A percentile compares a stretch with the other conserved stretches of the same genome.
These are phyloP conservation scores for Chlorella sp. DNA, from an alignment of 139 green algal species.

Conservation along the genomic window DNA sequence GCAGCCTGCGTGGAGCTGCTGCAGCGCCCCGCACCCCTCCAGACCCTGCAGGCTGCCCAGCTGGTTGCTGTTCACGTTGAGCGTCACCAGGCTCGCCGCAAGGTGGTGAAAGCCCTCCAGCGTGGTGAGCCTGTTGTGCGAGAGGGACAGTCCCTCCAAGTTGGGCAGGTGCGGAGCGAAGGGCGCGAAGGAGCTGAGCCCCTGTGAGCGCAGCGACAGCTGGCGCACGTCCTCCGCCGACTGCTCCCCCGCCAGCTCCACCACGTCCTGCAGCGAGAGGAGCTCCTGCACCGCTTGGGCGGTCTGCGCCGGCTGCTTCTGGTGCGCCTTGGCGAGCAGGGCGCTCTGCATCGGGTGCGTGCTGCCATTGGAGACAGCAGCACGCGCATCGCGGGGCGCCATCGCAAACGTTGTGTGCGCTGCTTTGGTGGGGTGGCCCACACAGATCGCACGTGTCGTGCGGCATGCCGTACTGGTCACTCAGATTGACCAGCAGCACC, in stretches of 20 bases:
- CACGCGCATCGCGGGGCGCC: too few species aligned
- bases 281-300: too few species aligned
- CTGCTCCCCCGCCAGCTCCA: neutral
- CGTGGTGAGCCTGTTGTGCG: slow-evolving; percentile 26
- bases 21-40: slow-evolving; percentile 14
- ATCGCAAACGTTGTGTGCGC: too few species aligned
- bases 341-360: too few species aligned
- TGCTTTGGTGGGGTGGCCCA: too few species aligned
- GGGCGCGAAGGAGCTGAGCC: neutral
- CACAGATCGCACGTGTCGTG: too few species aligned
- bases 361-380: too few species aligned
- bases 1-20: slow-evolving; percentile 26
- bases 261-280: neutral
- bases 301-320: too few species aligned
- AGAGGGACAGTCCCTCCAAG: slow-evolving; percentile 26
- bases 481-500: too few species aligned
- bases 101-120: slow-evolving; percentile 20
- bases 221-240: neutral
- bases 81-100: slow-evolving; percentile 6
- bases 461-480: too few species aligned
- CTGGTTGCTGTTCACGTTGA: slow-evolving; percentile 34
- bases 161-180: neutral
- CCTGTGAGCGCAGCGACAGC: neutral
- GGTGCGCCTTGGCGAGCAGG: too few species aligned
- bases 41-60: slow-evolving; percentile 27